Evolutionary conservation across 345 rosid species (phyloP), one percentile per base, ranked within the genome.

Genomic region (Bretschneidera sinensis): DNA sequence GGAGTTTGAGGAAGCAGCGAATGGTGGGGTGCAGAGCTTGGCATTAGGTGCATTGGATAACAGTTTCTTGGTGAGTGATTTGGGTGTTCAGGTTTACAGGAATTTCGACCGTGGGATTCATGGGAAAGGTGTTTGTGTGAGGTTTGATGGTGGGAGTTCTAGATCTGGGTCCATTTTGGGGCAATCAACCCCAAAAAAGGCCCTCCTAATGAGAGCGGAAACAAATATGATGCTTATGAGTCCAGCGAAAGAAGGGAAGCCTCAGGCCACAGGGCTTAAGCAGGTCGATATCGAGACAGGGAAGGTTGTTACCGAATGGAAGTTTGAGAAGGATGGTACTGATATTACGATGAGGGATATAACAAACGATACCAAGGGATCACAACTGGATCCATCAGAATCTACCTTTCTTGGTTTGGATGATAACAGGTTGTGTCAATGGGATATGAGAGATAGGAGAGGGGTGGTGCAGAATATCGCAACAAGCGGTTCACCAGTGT

Each of bases 211-310:
- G 98, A 84, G 94, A 61, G 98, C 83, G 1, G 97, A 92, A 79
- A 92, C 96, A 0, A 92, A 87, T 69, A 87, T 89, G 96, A 89
- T 92, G 98, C 78, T 92, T 48, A 89, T 85, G 94, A 89, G 96
- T 75, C 98, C 98, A 0, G 69, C 80, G 51, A 82, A 78, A 43
- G 85, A 77, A 58, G 97, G 91, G 65, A 84, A 79, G 54, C 89
- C 91, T 11, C 79, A 85, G 10, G 65, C 96, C 1, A 60, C 79
- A 0, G 96, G 88, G 65, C 70, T 92, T 64, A 78, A 85, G 80
- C 97, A 92, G 76, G 78, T 92, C 10, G 98, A 92, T 54, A 84
- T 92, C 2, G 96, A 87, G 69, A 78, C 87, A 0, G 98, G 97
- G 72, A 87, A 84, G 87, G 84, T 85, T 67, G 97, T 87, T 76